Conservation (phyloP, 2,329 filamentous ascomycete genomes). For the Fusarium haematococcum region DNA sequence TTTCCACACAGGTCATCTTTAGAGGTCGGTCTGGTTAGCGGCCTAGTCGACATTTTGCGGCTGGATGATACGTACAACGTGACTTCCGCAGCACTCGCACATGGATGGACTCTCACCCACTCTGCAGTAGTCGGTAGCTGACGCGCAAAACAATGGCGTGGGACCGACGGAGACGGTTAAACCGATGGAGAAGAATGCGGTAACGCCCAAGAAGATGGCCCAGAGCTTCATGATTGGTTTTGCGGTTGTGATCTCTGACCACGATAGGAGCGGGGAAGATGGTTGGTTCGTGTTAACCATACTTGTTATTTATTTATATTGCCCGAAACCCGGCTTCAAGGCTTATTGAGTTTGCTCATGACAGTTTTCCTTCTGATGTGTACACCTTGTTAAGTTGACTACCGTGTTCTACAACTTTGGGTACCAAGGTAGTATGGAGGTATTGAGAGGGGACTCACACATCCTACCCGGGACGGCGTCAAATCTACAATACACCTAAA, state of each 20-base stretch:
- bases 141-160: not conserved
- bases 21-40: not conserved
- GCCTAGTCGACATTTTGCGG: not conserved
- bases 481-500: not conserved
- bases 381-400: not conserved
- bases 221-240: not conserved
- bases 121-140: not conserved
- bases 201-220: not conserved
- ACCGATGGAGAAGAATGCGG: not conserved
- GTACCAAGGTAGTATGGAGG: not conserved
- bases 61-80: not conserved
- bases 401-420: not conserved
- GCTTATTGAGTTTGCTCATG: not conserved
- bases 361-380: not conserved
- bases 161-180: not conserved
- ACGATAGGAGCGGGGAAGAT: not conserved
- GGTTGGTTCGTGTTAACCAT: not conserved
- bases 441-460: not conserved
- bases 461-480: not conserved
- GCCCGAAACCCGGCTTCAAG: not conserved
- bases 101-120: not conserved
- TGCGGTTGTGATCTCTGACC: not conserved
- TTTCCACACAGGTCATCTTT: not conserved
- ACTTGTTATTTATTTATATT: not conserved
- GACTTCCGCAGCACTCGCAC: not conserved